These are phyloP conservation scores for Vitis hybrid DNA, from an alignment of 177 flowering plant genomes.

Conservation along the genomic window DNA sequence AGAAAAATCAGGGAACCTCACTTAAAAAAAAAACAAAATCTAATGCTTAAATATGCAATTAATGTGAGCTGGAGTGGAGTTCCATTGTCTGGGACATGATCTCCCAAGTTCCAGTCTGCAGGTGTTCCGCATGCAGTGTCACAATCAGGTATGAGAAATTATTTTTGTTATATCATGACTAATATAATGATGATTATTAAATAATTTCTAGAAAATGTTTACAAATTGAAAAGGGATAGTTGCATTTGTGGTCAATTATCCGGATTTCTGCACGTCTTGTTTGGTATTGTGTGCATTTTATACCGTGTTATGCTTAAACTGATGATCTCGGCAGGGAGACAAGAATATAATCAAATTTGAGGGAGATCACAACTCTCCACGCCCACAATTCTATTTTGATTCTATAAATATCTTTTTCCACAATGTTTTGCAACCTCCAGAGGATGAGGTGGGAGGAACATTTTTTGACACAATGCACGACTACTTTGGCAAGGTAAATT, in stretches of 20 bases:
- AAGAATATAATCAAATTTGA: slow-evolving; percentile 95
- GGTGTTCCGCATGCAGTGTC: no score
- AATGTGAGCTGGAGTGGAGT: no score
- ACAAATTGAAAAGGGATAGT: background rate
- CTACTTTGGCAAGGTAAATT: slow-evolving; percentile 60
- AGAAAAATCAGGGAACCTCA: no score
- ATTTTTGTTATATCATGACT: no score
- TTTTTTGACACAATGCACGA: slow-evolving; percentile 37
- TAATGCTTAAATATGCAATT: no score
- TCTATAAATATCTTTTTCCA: slow-evolving; percentile 92
- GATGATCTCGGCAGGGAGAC: slow-evolving; percentile 70
- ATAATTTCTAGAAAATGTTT: no score
- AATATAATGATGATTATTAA: no score
- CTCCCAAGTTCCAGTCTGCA: no score
- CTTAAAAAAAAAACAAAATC: no score
- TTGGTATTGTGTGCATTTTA: background rate
- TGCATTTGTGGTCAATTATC: background rate
- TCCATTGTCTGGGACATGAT: no score
- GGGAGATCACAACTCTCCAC: slow-evolving; percentile 98
- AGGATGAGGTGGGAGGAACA: slow-evolving; percentile 48
- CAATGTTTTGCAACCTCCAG: slow-evolving; percentile 93
- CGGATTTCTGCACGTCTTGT: background rate
- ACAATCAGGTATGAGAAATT: no score
- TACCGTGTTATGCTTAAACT: background rate
- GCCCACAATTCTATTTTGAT: slow-evolving; percentile 96